phyloP scores from a whole-genome alignment of 1,284 basidiomycete species.

The Cerioporus squamosus region DNA sequence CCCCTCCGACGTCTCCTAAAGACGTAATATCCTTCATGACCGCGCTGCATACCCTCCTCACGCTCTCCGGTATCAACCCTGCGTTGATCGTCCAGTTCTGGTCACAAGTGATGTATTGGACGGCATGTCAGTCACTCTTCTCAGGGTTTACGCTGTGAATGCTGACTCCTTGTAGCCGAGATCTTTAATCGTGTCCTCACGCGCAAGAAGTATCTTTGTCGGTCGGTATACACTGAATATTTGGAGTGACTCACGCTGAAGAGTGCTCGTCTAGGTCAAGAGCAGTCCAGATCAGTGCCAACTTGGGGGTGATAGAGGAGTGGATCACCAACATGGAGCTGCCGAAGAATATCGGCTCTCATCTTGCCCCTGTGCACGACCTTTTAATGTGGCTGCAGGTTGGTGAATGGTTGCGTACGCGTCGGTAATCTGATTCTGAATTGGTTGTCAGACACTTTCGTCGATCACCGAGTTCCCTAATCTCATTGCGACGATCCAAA shows the following conservation, averaged over 20 bases:
- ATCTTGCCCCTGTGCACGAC: constrained; percentile 87
- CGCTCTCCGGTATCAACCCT: constrained; percentile 91
- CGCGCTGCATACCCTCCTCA: constrained; percentile 85
- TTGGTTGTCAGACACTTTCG: constrained; percentile 74
- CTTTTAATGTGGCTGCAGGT: constrained; percentile 89
- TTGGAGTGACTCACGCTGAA: not conserved
- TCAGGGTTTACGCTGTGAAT: constrained; percentile 33
- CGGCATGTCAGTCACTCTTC: constrained; percentile 61
- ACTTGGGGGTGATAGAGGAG: constrained; percentile 86
- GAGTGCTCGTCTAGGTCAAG: constrained; percentile 62
- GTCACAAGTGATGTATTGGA: constrained; percentile 96
- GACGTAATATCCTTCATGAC: constrained; percentile 85
- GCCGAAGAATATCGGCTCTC: constrained; percentile 78
- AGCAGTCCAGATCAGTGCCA: constrained; percentile 91
- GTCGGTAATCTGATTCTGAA: constrained; percentile 8
- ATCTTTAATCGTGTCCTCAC: constrained; percentile 94
- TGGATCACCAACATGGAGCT: constrained; percentile 88
- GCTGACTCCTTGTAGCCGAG: constrained; percentile 62
- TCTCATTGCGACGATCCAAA: constrained; percentile 90
- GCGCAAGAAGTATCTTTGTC: constrained; percentile 91
- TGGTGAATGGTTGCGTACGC: constrained; percentile 19
- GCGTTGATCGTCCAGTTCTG: constrained; percentile 89
- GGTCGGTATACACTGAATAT: constrained; percentile 48
- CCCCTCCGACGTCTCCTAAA: constrained; percentile 54
- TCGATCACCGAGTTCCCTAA: constrained; percentile 86